Percentiles rank a stretch among this genome's conserved stretches.
Evolutionary conservation across 257 asterid species (phyloP).

Genomic region (Salvia splendens): DNA sequence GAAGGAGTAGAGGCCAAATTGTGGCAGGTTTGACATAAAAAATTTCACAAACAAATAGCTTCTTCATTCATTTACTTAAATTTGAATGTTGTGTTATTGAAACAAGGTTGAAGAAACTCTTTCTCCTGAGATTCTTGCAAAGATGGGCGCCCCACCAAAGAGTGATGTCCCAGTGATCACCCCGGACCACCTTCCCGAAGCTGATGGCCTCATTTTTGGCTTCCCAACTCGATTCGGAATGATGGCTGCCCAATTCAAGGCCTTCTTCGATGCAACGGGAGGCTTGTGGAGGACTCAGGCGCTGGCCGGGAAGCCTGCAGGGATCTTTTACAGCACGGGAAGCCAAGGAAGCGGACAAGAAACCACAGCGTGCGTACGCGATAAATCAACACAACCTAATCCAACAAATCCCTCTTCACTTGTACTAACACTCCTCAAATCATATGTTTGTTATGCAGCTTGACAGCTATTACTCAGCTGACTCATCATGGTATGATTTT

Average conservation of each 20-base stretch:
- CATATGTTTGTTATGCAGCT: conserved; percentile 36
- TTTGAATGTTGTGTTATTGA: background rate
- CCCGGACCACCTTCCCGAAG: conserved; percentile 50
- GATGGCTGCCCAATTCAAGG: conserved; percentile 71
- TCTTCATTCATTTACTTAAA: too few species aligned
- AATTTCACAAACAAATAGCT: too few species aligned
- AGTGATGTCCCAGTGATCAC: conserved; percentile 49
- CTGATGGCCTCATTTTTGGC: conserved; percentile 60
- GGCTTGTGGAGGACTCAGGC: conserved; percentile 56
- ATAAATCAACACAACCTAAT: too few species aligned
- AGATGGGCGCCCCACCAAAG: conserved; percentile 65
- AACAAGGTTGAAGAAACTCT: conserved; percentile 62
- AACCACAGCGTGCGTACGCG: conserved; percentile 61
- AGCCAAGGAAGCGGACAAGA: conserved; percentile 76
- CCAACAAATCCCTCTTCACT: too few species aligned
- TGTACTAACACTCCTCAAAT: background rate
- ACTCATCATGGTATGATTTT: conserved; percentile 69
- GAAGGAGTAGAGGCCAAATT: conserved; percentile 71
- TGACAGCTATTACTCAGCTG: conserved; percentile 68
- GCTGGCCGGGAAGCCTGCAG: conserved; percentile 65
- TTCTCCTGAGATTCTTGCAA: conserved; percentile 50
- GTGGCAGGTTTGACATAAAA: conserved; percentile 54
- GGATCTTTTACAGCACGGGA: conserved; percentile 62
- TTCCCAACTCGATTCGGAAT: conserved; percentile 73
- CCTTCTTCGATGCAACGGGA: conserved; percentile 63